Conservation (phyloP, 169 alveolate genomes). For the Plasmodium vinckei region DNA sequence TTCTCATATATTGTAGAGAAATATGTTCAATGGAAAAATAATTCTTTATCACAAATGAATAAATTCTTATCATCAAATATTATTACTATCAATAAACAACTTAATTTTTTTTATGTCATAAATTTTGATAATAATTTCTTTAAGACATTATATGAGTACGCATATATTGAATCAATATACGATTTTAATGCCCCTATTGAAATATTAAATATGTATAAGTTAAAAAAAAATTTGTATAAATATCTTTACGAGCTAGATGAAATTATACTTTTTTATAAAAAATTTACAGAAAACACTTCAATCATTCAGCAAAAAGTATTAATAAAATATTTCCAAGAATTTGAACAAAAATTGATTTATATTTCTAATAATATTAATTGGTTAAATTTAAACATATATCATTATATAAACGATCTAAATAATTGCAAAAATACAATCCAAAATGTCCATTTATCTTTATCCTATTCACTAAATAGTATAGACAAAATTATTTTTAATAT, state of each 20-base stretch:
- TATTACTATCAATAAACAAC: slow-evolving; percentile 66
- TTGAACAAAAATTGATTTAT: slow-evolving; percentile 67
- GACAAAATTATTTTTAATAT: slow-evolving; percentile 68
- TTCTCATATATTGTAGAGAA: slow-evolving; percentile 55
- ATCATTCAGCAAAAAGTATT: slow-evolving; percentile 56
- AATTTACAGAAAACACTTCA: slow-evolving; percentile 45
- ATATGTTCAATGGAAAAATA: slow-evolving; percentile 50
- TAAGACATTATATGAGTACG: slow-evolving; percentile 65
- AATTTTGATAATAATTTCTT: slow-evolving; percentile 63
- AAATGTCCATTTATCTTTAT: slow-evolving; percentile 56
- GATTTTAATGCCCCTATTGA: slow-evolving; percentile 63
- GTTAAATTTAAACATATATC: slow-evolving; percentile 66
- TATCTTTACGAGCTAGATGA: slow-evolving; percentile 64
- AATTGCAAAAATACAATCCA: slow-evolving; percentile 48
- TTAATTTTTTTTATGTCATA: slow-evolving; percentile 58
- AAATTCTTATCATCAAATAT: slow-evolving; percentile 55
- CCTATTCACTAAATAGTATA: slow-evolving; percentile 59
- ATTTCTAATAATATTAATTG: slow-evolving; percentile 68
- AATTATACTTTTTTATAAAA: slow-evolving; percentile 49
- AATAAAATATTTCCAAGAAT: slow-evolving; percentile 51
- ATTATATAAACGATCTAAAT: slow-evolving; percentile 65
- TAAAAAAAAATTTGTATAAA: slow-evolving; percentile 57
- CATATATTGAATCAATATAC: slow-evolving; percentile 59
- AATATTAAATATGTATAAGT: slow-evolving; percentile 56
- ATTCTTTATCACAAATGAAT: slow-evolving; percentile 70